Percentiles rank a stretch among this genome's conserved stretches.
Conservation (phyloP, 2,329 filamentous ascomycete genomes). For the Aspergillus phoenicis region DNA sequence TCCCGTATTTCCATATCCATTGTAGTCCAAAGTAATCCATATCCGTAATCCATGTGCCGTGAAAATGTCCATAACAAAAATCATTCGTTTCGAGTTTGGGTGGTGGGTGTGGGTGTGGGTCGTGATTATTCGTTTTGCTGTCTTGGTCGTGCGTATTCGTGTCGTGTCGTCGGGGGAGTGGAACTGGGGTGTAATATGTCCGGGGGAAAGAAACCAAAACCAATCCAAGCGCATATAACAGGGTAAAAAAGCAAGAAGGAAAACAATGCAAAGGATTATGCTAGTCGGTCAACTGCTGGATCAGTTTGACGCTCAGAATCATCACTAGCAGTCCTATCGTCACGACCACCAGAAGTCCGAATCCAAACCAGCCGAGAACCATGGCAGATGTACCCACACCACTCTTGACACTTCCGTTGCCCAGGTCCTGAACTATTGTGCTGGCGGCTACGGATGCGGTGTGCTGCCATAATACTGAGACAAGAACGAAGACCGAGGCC, state of each 20-base stretch:
- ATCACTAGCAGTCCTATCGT: slow-evolving; percentile 93
- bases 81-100: not conserved
- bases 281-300: slow-evolving; percentile 61
- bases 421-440: slow-evolving; percentile 88
- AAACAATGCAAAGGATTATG: not conserved
- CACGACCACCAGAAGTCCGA: slow-evolving; percentile 88
- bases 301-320: slow-evolving; percentile 87
- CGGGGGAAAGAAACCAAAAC: slow-evolving; percentile 9
- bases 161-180: slow-evolving; percentile 5
- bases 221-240: not conserved
- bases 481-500: slow-evolving; percentile 65
- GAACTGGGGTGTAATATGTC: not conserved
- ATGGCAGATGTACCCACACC: slow-evolving; percentile 94
- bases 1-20: slow-evolving; percentile 2
- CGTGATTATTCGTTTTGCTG: slow-evolving; percentile 20
- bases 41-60: not conserved
- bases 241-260: not conserved
- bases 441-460: slow-evolving; percentile 95
- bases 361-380: slow-evolving; percentile 97
- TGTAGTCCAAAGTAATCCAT: not conserved
- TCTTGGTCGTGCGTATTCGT: slow-evolving; percentile 19
- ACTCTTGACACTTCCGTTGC: slow-evolving; percentile 81
- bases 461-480: slow-evolving; percentile 67
- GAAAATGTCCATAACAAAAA: not conserved
- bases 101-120: slow-evolving; percentile 1